These are phyloP conservation scores for Leccinum truebloodii DNA, from an alignment of 768 basidiomycete species.

Conservation along the genomic window DNA sequence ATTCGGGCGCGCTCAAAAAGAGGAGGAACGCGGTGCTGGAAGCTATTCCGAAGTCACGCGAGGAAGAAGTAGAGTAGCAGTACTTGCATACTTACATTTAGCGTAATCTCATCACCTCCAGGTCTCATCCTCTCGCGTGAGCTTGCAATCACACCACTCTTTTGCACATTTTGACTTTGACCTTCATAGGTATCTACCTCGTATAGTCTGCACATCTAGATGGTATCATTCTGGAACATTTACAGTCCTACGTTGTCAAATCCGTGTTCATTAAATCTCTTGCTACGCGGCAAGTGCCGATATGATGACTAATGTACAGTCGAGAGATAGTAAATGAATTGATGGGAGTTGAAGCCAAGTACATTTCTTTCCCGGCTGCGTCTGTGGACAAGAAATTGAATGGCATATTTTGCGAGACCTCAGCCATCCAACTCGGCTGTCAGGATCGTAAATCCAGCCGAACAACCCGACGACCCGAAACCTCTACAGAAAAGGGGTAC, in stretches of 20 bases:
- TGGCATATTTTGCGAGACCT: slow-evolving; percentile 73
- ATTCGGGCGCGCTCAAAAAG: slow-evolving; percentile 64
- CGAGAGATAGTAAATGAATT: slow-evolving; percentile 1
- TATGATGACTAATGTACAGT: slow-evolving; percentile 19
- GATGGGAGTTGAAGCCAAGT: slow-evolving; percentile 1
- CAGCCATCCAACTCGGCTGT: slow-evolving; percentile 60
- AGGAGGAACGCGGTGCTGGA: slow-evolving; percentile 49
- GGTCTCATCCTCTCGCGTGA: too few species aligned
- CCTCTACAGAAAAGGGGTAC: slow-evolving; percentile 55
- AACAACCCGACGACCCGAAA: slow-evolving; percentile 42
- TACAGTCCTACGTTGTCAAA: too few species aligned
- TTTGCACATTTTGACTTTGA: too few species aligned
- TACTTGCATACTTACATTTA: too few species aligned
- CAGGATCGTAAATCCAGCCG: slow-evolving; percentile 66
- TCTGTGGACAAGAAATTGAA: slow-evolving; percentile 27
- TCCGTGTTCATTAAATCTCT: too few species aligned
- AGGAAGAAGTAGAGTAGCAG: slow-evolving; percentile 5
- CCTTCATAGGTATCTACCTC: too few species aligned
- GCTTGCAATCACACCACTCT: too few species aligned
- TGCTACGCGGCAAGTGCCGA: slow-evolving; percentile 15
- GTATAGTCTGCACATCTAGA: too few species aligned
- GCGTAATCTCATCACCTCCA: too few species aligned
- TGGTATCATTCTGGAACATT: too few species aligned
- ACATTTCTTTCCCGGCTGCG: background rate
- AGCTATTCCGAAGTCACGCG: slow-evolving; percentile 7